Base-by-base conservation (phyloP, 2,329 filamentous ascomycete genomes). In the Penicillium sp. region DNA sequence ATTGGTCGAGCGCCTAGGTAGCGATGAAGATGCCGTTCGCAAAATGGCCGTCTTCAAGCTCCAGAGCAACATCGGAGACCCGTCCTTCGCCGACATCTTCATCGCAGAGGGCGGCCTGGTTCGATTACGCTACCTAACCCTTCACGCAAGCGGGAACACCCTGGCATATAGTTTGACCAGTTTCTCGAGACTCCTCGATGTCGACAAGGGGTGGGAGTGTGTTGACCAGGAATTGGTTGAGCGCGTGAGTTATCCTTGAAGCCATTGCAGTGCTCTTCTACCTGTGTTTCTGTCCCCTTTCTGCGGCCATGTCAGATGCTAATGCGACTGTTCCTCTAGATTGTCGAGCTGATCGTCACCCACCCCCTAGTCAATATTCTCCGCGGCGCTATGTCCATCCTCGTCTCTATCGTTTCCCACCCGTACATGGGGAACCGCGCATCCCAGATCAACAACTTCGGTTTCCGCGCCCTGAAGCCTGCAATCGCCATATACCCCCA, bases 31-130 rank as follows among this genome's bases (percentile, higher is more conserved):
- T 81, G 92, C 91, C 55, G 88, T 91, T 66, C 91, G 92, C 70
- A 99, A 99, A 77, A 97, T 97, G 91, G 94, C 94, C 59, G 94
- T 95, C 60, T 99, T 99, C 84, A 97, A 97, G 79, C 86, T 99
- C 64, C 94, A 99, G 77, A 88, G 85, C 62, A 92, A 91, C 61
- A 96, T 99, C 76, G 93, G 92, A 72, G 94, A 99, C 76, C 93
- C 93, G 27, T 89, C 92, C 50, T 97, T 97, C 74, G 94, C 94
- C 69, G 94, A 97, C 74, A 87, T 95, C 67, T 99, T 99, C 78
- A 96, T 97, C 60, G 87, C 89, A 50, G 90, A 92, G 49, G 92
- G 92, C 56, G 94, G 94, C 4, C 82, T 97, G 63, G 82, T 87
- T 64, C 87, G 93, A 65, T 79, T 99, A 68, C 86, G 91, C 52